Base-by-base conservation (phyloP, 139 green algal species). In the Chlorella sp. region DNA sequence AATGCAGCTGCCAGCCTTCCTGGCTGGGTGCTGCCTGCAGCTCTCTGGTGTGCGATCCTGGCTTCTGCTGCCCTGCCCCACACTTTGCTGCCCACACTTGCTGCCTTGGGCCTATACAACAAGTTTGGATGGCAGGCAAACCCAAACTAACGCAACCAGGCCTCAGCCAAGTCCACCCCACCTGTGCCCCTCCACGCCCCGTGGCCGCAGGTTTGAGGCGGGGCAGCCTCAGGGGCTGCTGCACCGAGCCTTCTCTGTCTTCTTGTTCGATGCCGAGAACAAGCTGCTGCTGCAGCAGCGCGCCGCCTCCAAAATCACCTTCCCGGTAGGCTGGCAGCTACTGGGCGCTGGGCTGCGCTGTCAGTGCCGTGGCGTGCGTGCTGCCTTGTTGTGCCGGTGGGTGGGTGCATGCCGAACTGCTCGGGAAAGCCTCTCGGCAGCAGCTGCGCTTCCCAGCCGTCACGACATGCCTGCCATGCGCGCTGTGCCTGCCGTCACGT, bases 211-310 rank as follows among this genome's bases (percentile, higher is more conserved):
- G 20, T 94, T 95, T 76, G 70, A 67, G 4, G 38, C 75, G 8
- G 54, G 62, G 8, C 89, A 94, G 85, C 94, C 94, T 0, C 65
- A 84, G 9, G 95, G 95, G 17, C 41, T 91, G 48, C 91, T 99
- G 70, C 97, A 99, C 88, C 91, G 97, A 46, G 97, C 97, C 38
- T 99, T 99, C 88, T 95, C 87, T 64, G 96, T 99, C 7, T 99
- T 99, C 86, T 87, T 99, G 8, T 99, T 99, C 89, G 89, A 98
- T 85, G 84, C 81, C 0, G 69, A 96, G 28, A 92, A 96, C 74
- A 80, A 92, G 62, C 93, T 99, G 44, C 90, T 99, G 76, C 90
- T 99, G 76, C 97, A 99, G 91, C 93, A 98, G 91, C 89, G 95
- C 0, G 95, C 95, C 0, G 83, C 78, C 11, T 70, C 36, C 83